phyloP scores from a whole-genome alignment of 1,284 basidiomycete species.

The Cystobasidium sp. region DNA sequence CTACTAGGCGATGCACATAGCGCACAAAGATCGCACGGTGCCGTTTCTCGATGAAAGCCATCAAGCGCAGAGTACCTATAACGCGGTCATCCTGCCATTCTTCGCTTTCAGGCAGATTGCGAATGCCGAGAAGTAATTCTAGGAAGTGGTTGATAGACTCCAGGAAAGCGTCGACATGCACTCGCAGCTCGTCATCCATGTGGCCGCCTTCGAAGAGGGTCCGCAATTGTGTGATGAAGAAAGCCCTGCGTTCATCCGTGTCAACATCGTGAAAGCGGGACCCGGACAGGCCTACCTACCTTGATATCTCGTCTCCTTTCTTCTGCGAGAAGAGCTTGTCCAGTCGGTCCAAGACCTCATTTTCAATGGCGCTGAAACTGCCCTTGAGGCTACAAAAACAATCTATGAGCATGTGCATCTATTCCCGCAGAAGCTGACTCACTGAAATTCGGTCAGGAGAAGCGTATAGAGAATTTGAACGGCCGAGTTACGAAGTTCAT shows the following conservation, averaged over 20 bases:
- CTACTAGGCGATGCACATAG: conserved; percentile 91
- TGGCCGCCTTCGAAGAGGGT: conserved; percentile 78
- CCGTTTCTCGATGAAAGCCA: conserved; percentile 61
- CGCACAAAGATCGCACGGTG: conserved; percentile 64
- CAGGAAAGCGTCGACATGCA: conserved; percentile 79
- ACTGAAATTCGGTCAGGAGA: conserved; percentile 78
- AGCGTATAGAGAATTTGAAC: conserved; percentile 88
- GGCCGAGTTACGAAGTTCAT: conserved; percentile 84
- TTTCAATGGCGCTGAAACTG: conserved; percentile 67
- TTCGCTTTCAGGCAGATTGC: conserved; percentile 91
- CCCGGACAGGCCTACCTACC: conserved; percentile 1
- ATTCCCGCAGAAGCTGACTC: conserved; percentile 1
- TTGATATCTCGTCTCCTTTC: conserved; percentile 84
- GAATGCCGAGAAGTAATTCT: conserved; percentile 84
- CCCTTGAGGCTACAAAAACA: conserved; percentile 70
- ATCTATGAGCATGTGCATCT: neutral
- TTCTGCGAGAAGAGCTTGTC: conserved; percentile 88
- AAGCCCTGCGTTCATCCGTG: conserved; percentile 63
- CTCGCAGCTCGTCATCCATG: conserved; percentile 76
- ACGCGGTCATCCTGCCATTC: conserved; percentile 83
- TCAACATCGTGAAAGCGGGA: conserved; percentile 11
- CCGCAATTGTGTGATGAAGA: conserved; percentile 91
- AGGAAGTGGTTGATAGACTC: conserved; percentile 91
- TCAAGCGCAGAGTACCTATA: conserved; percentile 85
- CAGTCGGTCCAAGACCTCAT: conserved; percentile 90